Conservation (phyloP, 108 stramenopile genomes). For the Discostella stelligeroides region DNA sequence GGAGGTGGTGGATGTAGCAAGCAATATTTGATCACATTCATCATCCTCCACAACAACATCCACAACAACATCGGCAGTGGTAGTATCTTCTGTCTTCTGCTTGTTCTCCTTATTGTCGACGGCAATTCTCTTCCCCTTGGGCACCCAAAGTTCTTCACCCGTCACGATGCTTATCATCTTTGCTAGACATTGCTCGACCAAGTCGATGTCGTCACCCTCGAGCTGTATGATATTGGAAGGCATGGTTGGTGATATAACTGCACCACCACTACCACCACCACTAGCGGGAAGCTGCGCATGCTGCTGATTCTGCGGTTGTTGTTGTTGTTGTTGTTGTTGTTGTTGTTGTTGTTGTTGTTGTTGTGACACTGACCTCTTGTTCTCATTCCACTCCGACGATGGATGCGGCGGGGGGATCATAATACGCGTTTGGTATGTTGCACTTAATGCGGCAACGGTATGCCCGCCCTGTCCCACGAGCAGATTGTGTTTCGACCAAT, state of each 20-base stretch:
- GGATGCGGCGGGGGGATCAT: constrained; percentile 60
- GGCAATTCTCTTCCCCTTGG: constrained; percentile 18
- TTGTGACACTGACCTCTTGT: background rate
- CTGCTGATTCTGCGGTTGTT: constrained; percentile 5
- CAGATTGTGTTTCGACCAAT: constrained; percentile 54
- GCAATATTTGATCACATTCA: too few relatives aligned
- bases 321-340: constrained; percentile 22
- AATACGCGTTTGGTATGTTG: constrained; percentile 63
- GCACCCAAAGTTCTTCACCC: constrained; percentile 25
- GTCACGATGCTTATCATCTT: constrained; percentile 42
- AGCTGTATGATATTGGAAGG: constrained; percentile 46
- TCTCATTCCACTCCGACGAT: background rate
- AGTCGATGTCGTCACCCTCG: constrained; percentile 42
- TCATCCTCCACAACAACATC: too few relatives aligned
- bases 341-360: constrained; percentile 7
- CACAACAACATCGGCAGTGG: too few relatives aligned
- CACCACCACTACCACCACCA: constrained; percentile 3
- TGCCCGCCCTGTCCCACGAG: constrained; percentile 68
- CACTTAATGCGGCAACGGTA: constrained; percentile 56
- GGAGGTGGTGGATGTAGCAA: background rate
- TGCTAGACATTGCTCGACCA: constrained; percentile 40
- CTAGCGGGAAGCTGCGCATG: background rate
- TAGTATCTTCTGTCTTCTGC: background rate
- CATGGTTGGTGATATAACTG: background rate
- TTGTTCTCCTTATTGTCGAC: background rate